Evolutionary conservation across 139 green algal genomes (phyloP).

Genomic region (Ettlia oleoabundans): DNA sequence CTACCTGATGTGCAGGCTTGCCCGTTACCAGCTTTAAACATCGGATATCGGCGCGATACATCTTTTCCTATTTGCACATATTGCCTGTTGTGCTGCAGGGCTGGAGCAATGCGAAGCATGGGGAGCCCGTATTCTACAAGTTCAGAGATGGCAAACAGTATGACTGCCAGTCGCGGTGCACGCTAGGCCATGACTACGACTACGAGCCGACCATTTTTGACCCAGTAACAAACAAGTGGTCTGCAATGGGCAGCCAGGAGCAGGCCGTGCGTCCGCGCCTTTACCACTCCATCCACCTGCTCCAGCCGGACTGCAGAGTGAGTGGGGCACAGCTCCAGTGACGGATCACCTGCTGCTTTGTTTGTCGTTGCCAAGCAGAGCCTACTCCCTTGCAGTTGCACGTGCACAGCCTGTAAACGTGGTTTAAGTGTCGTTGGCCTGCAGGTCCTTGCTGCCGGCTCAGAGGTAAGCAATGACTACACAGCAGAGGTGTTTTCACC

Average conservation of each 20-base stretch:
- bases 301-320: not conserved
- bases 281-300: not conserved
- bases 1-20: not conserved
- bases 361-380: too few species aligned
- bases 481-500: slow-evolving; percentile 16
- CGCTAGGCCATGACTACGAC: not conserved
- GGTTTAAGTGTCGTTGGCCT: too few species aligned
- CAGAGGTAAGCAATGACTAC: slow-evolving; percentile 4
- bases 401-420: too few species aligned
- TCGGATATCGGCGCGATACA: too few species aligned
- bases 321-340: not conserved
- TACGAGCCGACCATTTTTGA: slow-evolving; percentile 15
- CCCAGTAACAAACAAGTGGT: not conserved
- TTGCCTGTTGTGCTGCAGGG: too few species aligned
- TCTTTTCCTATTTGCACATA: too few species aligned
- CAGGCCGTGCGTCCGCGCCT: not conserved
- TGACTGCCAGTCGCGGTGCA: not conserved
- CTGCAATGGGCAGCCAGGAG: not conserved
- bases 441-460: not conserved
- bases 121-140: not conserved
- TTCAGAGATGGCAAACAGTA: not conserved
- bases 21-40: not conserved
- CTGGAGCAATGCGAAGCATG: too few species aligned
- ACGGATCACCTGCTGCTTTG: too few species aligned
- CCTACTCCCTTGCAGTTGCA: too few species aligned